Evolutionary conservation across 345 rosid species (phyloP), one percentile per base, ranked within the genome.

Genomic region (Leavenworthia alabamica): DNA sequence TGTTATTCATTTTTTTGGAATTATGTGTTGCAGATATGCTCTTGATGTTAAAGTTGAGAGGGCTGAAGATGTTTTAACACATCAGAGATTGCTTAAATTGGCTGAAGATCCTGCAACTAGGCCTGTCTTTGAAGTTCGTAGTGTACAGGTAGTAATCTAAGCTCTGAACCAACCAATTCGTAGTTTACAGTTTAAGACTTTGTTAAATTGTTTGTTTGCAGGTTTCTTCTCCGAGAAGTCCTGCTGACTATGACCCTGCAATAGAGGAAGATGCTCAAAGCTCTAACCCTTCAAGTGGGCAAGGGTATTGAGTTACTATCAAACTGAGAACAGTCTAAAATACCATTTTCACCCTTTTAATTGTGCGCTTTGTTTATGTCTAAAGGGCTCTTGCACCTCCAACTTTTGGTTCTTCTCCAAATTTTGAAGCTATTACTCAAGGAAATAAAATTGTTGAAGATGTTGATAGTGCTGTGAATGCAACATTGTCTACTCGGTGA

Each of bases 21-120:
- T 47, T 47, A 9, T 29, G n/a, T 24, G 7, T 20, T 43, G 14
- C 65, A 89, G 97, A 59, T 92, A 89, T 45, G 96, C 91, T 10
- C 52, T 86, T 59, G 97, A 92, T 79, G 98, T 92, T 70, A 92
- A 92, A 70, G 91, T 83, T 64, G 96, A 92, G 84, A 90, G 97
- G 50, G 96, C 98, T 29, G 98, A 83, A 57, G 97, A 89, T 73
- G 97, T 92, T 33, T 78, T 89, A 6, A 78, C 74, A 2, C 98
- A 89, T 70, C 86, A 85, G 73, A 78, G 89, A 73, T 62, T 92
- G 55, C 70, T 92, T 37, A 76, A 81, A 52, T 66, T 80, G 77
- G 98, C 96, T 0, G 90, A 86, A 67, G 82, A 79, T 66, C 89
- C 90, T 57, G 74, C 82, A n/a, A 83, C 82, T 70, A 74, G 80